phyloP scores from a whole-genome alignment of 371 early-diverging fungal genomes.

The Catenaria anguillulae region DNA sequence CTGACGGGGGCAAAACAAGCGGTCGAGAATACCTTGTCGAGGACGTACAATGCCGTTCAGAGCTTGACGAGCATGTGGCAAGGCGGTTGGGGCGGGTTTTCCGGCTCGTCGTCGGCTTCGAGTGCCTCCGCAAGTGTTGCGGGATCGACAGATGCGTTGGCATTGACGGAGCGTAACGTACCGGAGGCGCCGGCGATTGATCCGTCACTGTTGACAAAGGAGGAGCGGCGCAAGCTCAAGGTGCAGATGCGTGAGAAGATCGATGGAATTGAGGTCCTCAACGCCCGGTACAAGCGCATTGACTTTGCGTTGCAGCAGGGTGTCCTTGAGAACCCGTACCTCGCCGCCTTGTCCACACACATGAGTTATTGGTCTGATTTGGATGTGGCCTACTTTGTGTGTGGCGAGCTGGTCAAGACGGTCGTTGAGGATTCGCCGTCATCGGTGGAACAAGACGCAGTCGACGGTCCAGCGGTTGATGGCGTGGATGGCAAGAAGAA shows the following conservation, averaged over 20 bases:
- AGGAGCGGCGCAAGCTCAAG: not conserved
- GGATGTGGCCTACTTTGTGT: slow-evolving; percentile 5
- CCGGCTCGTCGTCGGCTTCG: not conserved
- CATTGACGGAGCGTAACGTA: not conserved
- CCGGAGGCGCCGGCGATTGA: not conserved
- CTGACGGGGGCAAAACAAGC: slow-evolving; percentile 47
- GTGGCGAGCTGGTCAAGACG: not conserved
- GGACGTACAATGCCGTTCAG: not conserved
- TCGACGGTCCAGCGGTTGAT: too few relatives aligned
- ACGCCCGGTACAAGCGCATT: slow-evolving; percentile 39
- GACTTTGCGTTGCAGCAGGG: slow-evolving; percentile 68
- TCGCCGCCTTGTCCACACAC: slow-evolving; percentile 56
- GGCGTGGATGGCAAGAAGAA: too few relatives aligned
- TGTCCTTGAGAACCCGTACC: slow-evolving; percentile 57
- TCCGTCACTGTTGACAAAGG: not conserved
- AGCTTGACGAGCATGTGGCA: not conserved
- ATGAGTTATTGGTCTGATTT: slow-evolving; percentile 52
- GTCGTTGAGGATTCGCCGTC: not conserved
- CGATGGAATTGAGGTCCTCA: slow-evolving; percentile 6
- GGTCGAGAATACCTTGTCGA: slow-evolving; percentile 21
- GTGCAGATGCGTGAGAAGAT: too few relatives aligned
- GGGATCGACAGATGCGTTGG: not conserved
- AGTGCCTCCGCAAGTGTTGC: not conserved
- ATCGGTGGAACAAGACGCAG: too few relatives aligned
- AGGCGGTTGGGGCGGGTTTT: not conserved